Conservation (phyloP, 768 basidiomycete genomes). For the Nidularia pulvinata region DNA sequence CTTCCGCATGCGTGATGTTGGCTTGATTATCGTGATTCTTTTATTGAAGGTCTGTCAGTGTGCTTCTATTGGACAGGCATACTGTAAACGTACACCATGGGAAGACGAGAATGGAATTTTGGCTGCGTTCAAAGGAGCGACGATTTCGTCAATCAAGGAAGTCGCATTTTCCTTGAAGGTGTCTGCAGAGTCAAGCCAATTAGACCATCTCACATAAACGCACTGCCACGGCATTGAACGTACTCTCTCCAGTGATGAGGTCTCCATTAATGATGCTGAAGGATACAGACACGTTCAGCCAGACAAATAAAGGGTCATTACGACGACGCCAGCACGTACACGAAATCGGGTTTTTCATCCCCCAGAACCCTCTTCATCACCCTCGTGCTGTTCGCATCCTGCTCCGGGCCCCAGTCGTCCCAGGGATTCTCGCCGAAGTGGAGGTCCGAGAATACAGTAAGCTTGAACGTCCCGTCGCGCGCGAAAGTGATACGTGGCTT, state of each 20-base stretch:
- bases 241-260: constrained; percentile 72
- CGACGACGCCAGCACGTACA: constrained; percentile 39
- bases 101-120: constrained; percentile 67
- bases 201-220: not conserved
- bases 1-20: constrained; percentile 71
- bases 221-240: constrained; percentile 6
- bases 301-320: not conserved
- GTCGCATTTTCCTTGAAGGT: constrained; percentile 72
- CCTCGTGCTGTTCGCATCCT: constrained; percentile 61
- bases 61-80: no score
- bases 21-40: constrained; percentile 76
- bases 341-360: constrained; percentile 68
- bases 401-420: constrained; percentile 65
- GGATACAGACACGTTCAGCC: not conserved
- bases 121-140: constrained; percentile 55
- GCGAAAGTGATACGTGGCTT: constrained; percentile 54
- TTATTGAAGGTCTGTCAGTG: not conserved
- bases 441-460: constrained; percentile 74
- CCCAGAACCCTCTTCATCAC: constrained; percentile 57
- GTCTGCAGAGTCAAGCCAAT: constrained; percentile 29
- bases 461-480: constrained; percentile 62
- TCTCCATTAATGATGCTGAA: constrained; percentile 71
- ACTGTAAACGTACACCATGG: constrained; percentile 50
- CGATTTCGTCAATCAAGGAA: constrained; percentile 60
- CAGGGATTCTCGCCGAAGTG: constrained; percentile 80